Evolutionary conservation across 192 early-diverging fungal species (phyloP).

Genomic region (Mortierella hygrophila): DNA sequence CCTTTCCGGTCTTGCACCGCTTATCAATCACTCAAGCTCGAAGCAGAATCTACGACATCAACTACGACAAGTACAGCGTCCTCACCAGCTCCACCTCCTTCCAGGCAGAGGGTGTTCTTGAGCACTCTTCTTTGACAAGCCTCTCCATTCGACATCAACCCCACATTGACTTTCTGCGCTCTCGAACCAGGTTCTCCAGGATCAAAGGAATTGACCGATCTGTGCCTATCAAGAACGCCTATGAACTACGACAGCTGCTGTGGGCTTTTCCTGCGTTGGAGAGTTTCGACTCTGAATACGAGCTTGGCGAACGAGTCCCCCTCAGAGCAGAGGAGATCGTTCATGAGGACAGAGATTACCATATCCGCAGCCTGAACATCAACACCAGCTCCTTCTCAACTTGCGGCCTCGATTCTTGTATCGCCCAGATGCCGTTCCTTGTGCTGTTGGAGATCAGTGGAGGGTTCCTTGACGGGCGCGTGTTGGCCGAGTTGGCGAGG

Average conservation of each 20-base stretch:
- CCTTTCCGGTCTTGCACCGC: neutral
- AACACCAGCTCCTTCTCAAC: neutral
- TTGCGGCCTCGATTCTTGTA: neutral
- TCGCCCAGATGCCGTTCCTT: neutral
- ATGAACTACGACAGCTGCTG: neutral
- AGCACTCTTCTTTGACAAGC: neutral
- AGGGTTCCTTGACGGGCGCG: neutral
- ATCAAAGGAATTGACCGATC: neutral
- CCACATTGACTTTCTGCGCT: neutral
- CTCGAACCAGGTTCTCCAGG: neutral
- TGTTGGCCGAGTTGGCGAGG: neutral
- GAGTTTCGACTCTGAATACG: neutral
- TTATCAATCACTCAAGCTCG: neutral
- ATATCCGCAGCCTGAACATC: neutral
- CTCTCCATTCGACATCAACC: neutral
- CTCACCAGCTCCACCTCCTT: neutral
- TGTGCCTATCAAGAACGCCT: neutral
- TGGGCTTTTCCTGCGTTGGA: conserved; percentile 1
- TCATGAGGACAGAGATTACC: neutral
- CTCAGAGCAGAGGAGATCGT: neutral
- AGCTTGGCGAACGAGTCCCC: neutral
- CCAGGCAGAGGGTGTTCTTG: neutral
- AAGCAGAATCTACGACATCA: neutral
- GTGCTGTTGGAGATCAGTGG: neutral
- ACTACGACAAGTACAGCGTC: neutral